These are phyloP conservation scores for Cladosporium sp. DNA, from an alignment of 2,329 filamentous ascomycete genomes.

Conservation along the genomic window DNA sequence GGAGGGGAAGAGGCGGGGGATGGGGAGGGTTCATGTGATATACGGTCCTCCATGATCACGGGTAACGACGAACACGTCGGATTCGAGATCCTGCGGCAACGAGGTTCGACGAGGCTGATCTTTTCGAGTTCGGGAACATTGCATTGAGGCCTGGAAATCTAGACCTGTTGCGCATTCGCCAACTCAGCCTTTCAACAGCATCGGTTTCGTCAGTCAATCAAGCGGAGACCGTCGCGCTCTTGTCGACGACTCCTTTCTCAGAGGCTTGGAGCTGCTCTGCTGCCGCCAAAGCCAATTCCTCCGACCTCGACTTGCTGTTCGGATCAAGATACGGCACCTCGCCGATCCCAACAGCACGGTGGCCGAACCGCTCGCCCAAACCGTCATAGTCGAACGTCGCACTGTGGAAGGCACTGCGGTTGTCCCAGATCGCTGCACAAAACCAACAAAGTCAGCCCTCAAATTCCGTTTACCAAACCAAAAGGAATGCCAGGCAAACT, in stretches of 20 bases:
- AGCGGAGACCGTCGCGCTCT: neutral
- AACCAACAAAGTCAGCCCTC: no score
- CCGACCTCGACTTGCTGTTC: slow-evolving; percentile 40
- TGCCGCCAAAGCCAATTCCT: neutral
- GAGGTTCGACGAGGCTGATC: no score
- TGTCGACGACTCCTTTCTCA: neutral
- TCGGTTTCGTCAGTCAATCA: neutral
- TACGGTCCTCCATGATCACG: no score
- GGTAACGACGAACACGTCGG: no score
- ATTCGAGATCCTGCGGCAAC: no score
- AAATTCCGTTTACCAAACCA: no score
- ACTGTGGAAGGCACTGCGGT: slow-evolving; percentile 53
- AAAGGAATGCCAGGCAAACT: neutral
- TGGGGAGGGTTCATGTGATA: no score
- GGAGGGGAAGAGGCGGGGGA: no score
- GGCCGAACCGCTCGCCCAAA: slow-evolving; percentile 46
- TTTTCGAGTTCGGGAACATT: no score
- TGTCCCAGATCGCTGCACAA: slow-evolving; percentile 57
- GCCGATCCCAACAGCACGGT: slow-evolving; percentile 50
- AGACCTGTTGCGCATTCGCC: neutral
- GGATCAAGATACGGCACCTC: slow-evolving; percentile 51
- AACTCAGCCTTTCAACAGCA: no score
- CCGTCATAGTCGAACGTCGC: slow-evolving; percentile 58
- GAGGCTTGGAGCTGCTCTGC: neutral
- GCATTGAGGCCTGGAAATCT: no score